Percentiles rank a stretch among this genome's conserved stretches.
These are phyloP conservation scores for Sarcomyxa edulis DNA, from an alignment of 768 basidiomycete genomes.

Conservation along the genomic window DNA sequence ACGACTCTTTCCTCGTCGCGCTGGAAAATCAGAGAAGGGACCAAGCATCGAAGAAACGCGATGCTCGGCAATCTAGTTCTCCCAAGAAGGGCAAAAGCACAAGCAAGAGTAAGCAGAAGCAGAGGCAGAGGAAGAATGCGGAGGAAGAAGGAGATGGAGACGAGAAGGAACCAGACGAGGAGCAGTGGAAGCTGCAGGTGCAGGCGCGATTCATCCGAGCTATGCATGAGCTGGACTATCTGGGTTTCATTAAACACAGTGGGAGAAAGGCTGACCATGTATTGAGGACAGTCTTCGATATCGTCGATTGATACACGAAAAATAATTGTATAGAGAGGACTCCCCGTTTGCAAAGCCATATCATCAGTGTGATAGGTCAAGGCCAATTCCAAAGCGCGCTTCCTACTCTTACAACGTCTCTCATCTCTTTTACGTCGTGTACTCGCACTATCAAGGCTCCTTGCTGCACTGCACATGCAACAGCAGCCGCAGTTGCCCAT, in stretches of 20 bases:
- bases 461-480: conserved; percentile 71
- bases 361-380: neutral
- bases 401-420: conserved; percentile 66
- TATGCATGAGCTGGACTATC: conserved; percentile 75
- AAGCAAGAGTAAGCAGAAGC: conserved; percentile 11
- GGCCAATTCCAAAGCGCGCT: conserved; percentile 46
- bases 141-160: conserved; percentile 23
- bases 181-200: conserved; percentile 55
- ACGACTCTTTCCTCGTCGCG: conserved; percentile 64
- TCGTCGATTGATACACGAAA: conserved; percentile 21
- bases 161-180: conserved; percentile 29
- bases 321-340: too few species aligned
- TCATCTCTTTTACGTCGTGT: conserved; percentile 72
- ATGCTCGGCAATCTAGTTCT: neutral
- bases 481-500: conserved; percentile 77
- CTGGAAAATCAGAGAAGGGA: conserved; percentile 53
- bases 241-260: conserved; percentile 79
- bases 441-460: conserved; percentile 72
- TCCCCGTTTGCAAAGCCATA: too few species aligned
- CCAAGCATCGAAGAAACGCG: conserved; percentile 9
- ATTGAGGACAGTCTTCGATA: conserved; percentile 60
- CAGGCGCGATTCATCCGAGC: conserved; percentile 79
- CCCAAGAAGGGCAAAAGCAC: conserved; percentile 29
- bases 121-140: conserved; percentile 24
- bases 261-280: conserved; percentile 77